Percentiles rank a stretch among this genome's conserved stretches.
These are phyloP conservation scores for Crocinoboletus sp. DNA, from an alignment of 1,284 basidiomycete genomes.

Conservation along the genomic window DNA sequence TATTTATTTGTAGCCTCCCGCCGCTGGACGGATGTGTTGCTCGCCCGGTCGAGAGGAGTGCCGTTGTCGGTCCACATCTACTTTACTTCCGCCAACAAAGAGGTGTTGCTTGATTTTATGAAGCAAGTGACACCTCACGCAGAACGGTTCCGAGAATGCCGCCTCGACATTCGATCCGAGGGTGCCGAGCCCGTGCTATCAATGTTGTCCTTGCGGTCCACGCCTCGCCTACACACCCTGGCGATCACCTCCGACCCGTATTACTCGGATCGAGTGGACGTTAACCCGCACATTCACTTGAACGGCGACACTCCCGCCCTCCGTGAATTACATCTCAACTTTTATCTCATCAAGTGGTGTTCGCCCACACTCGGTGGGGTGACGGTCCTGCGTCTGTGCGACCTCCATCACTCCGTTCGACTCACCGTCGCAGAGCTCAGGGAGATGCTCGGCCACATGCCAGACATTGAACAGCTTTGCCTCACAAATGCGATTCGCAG, in stretches of 20 bases:
- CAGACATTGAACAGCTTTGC: neutral
- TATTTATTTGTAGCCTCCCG: conserved; percentile 1
- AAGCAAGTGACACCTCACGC: neutral
- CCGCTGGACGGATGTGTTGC: neutral
- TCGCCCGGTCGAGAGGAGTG: neutral
- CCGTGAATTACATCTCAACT: neutral
- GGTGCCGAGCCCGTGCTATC: neutral
- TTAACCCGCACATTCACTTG: neutral
- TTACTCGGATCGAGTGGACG: too few relatives aligned
- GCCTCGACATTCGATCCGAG: neutral
- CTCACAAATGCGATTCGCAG: neutral
- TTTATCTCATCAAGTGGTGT: neutral
- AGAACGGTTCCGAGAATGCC: conserved; percentile 1
- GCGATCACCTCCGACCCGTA: neutral
- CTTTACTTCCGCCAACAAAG: neutral
- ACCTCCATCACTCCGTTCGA: neutral
- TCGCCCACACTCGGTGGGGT: conserved; percentile 1
- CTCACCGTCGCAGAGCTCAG: neutral
- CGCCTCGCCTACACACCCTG: neutral
- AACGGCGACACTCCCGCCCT: neutral
- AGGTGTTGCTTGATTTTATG: neutral
- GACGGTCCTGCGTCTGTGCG: neutral
- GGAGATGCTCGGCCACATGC: neutral
- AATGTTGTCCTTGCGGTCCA: neutral
- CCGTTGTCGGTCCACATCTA: neutral